Conservation (phyloP, 306 rosid species). For the Senna siamea region DNA sequence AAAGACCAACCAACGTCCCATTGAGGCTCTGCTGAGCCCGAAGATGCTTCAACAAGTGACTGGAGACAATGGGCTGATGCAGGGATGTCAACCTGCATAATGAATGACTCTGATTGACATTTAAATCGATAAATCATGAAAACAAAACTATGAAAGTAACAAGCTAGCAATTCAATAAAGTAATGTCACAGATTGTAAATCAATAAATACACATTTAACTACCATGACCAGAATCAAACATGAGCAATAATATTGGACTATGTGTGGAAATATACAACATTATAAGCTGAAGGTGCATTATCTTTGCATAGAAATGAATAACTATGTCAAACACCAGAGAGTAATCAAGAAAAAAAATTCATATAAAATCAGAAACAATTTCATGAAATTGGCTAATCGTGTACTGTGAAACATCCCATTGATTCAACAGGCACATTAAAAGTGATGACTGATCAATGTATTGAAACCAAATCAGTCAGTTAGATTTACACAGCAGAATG, state of each 20-base stretch:
- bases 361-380: background rate
- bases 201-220: background rate
- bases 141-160: background rate
- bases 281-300: slow-evolving; percentile 18
- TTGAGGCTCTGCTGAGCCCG: slow-evolving; percentile 63
- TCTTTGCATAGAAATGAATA: slow-evolving; percentile 26
- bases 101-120: slow-evolving; percentile 28
- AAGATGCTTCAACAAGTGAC: slow-evolving; percentile 76
- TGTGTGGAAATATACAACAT: background rate
- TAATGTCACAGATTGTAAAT: slow-evolving; percentile 8
- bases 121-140: slow-evolving; percentile 13
- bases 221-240: slow-evolving; percentile 7
- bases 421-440: slow-evolving; percentile 14
- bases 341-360: slow-evolving; percentile 11
- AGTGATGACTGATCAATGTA: slow-evolving; percentile 11
- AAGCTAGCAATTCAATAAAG: slow-evolving; percentile 20
- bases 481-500: slow-evolving; percentile 17
- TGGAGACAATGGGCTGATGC: slow-evolving; percentile 69
- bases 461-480: slow-evolving; percentile 7
- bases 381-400: slow-evolving; percentile 15
- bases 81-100: slow-evolving; percentile 72
- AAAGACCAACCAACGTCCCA: slow-evolving; percentile 98
- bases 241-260: background rate
- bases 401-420: slow-evolving; percentile 1
- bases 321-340: slow-evolving; percentile 12